A percentile compares a stretch with the other conserved stretches of the same genome.
Evolutionary conservation across 805 yeast genomes (phyloP).

Genomic region (Phaffomyces antillensis): DNA sequence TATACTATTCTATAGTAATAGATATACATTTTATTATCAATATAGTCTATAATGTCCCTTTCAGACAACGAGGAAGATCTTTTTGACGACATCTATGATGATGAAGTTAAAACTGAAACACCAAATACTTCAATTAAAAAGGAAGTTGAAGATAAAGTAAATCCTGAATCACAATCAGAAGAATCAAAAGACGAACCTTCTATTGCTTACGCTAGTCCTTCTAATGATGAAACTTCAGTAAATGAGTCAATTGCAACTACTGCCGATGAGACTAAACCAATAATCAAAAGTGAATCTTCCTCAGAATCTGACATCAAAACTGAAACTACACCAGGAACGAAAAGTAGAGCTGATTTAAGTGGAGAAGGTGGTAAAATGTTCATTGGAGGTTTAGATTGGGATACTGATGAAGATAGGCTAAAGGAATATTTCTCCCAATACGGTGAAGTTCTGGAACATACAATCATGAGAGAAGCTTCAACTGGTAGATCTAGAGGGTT

Average conservation of each 20-base stretch:
- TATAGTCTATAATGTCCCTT: slow-evolving; percentile 26
- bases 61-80: slow-evolving; percentile 91
- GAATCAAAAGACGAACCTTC: neutral
- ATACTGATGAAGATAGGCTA: slow-evolving; percentile 84
- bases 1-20: slow-evolving; percentile 4
- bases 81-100: slow-evolving; percentile 80
- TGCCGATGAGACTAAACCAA: neutral
- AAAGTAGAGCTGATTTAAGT: slow-evolving; percentile 41
- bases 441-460: slow-evolving; percentile 83
- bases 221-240: neutral
- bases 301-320: neutral
- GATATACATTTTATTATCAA: slow-evolving; percentile 24
- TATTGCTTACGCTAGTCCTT: neutral
- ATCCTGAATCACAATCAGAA: neutral
- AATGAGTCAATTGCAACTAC: neutral
- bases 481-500: slow-evolving; percentile 93
- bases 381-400: slow-evolving; percentile 97
- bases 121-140: slow-evolving; percentile 7
- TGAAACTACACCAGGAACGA: neutral
- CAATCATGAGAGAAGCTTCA: slow-evolving; percentile 84
- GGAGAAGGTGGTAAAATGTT: slow-evolving; percentile 88
- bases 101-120: slow-evolving; percentile 20
- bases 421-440: slow-evolving; percentile 76
- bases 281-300: neutral
- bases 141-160: neutral